Percentiles rank a stretch among this genome's conserved stretches.
These are phyloP conservation scores for Cephalotrichum gorgonifer DNA, from an alignment of 2,329 filamentous ascomycete species.

Conservation along the genomic window DNA sequence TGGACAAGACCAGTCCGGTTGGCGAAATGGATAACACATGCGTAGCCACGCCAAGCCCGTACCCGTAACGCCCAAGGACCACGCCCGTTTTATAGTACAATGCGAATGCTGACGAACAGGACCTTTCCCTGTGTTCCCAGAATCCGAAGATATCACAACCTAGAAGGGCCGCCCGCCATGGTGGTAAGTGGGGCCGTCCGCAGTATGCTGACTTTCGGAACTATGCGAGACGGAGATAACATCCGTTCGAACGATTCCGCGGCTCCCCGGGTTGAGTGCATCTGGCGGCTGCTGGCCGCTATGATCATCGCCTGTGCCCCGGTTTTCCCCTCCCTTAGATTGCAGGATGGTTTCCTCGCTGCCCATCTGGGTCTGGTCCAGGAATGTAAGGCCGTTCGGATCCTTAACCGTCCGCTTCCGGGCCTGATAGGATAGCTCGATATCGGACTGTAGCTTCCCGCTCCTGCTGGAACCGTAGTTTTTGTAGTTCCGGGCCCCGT, in stretches of 20 bases:
- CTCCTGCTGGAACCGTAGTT: constrained; percentile 3
- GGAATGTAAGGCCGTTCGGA: constrained; percentile 7
- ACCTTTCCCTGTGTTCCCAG: no score
- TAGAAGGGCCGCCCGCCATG: not conserved
- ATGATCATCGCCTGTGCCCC: not conserved
- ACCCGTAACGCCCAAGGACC: no score
- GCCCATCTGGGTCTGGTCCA: constrained; percentile 7
- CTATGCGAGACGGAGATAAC: not conserved
- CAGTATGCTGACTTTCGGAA: not conserved
- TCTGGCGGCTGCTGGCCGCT: not conserved
- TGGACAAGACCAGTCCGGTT: no score
- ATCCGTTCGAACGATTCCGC: not conserved
- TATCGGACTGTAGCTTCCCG: not conserved
- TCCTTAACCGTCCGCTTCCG: constrained; percentile 7
- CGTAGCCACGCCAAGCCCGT: no score
- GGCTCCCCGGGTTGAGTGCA: not conserved
- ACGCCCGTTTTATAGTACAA: no score
- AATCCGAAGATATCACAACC: not conserved
- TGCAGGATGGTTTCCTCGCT: constrained; percentile 9
- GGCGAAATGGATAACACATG: no score
- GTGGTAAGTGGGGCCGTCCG: not conserved
- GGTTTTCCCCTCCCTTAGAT: not conserved
- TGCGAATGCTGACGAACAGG: no score
- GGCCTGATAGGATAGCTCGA: constrained; percentile 6
- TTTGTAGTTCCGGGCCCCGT: constrained; percentile 3